Conservation (phyloP, 352 stramenopile genomes). For the Thraustotheca clavata region DNA sequence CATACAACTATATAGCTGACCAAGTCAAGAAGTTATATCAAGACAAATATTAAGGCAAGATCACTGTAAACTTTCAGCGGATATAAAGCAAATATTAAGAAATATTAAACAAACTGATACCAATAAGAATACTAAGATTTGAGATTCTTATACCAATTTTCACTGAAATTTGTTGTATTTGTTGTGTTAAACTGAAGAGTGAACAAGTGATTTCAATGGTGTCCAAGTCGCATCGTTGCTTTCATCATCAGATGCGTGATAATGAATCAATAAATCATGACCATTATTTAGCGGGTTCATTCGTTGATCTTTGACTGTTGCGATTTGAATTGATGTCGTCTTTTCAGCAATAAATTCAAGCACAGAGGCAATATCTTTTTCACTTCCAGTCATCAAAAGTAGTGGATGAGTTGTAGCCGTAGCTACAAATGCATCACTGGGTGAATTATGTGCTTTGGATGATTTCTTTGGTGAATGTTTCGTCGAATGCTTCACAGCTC, state of each 20-base stretch:
- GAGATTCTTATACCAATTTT: no score
- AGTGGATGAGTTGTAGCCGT: background rate
- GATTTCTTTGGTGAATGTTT: background rate
- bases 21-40: no score
- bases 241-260: background rate
- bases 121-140: no score
- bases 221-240: background rate
- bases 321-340: background rate
- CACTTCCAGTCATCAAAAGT: background rate
- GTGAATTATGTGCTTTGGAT: background rate
- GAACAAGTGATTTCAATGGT: background rate
- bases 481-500: background rate
- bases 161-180: no score
- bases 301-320: background rate
- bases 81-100: no score
- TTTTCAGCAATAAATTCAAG: background rate
- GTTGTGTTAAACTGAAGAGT: background rate
- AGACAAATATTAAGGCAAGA: no score
- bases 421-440: background rate
- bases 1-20: no score
- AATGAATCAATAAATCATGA: conserved; percentile 1
- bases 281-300: background rate
- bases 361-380: background rate
- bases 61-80: no score
- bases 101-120: no score